These are phyloP conservation scores for Tylopilus vinaceipallidus DNA, from an alignment of 768 basidiomycete genomes.

Conservation along the genomic window DNA sequence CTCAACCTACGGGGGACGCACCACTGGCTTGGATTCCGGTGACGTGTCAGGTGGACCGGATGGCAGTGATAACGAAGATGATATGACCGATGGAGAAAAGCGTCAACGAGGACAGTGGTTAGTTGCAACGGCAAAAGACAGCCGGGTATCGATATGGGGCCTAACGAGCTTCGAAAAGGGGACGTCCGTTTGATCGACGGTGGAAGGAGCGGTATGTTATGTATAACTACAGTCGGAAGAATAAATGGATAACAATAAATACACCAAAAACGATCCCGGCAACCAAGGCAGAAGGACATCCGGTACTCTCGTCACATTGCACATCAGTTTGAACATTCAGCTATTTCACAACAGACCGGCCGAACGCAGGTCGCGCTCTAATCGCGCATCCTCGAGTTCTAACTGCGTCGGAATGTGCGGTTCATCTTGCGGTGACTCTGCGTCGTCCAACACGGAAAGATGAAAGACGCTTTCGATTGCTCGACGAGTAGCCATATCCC, in stretches of 20 bases:
- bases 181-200: neutral
- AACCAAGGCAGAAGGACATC: neutral
- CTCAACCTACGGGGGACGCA: constrained; percentile 14
- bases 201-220: constrained; percentile 6
- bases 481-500: constrained; percentile 49
- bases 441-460: constrained; percentile 33
- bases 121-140: constrained; percentile 63
- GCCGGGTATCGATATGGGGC: constrained; percentile 70
- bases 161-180: constrained; percentile 41
- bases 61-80: constrained; percentile 46
- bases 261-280: neutral
- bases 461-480: constrained; percentile 55
- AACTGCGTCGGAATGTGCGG: constrained; percentile 27
- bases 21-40: constrained; percentile 10
- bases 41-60: constrained; percentile 16
- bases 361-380: constrained; percentile 48
- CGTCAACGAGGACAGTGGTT: constrained; percentile 58
- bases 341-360: constrained; percentile 50
- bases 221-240: constrained; percentile 18
- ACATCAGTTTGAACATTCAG: constrained; percentile 1
- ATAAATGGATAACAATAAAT: constrained; percentile 18
- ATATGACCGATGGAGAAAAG: constrained; percentile 45
- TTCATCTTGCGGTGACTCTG: constrained; percentile 3
- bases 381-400: constrained; percentile 42
- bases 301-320: neutral